Evolutionary conservation across 441 rosid genomes (phyloP).

Genomic region (Raphanus hybrid): DNA sequence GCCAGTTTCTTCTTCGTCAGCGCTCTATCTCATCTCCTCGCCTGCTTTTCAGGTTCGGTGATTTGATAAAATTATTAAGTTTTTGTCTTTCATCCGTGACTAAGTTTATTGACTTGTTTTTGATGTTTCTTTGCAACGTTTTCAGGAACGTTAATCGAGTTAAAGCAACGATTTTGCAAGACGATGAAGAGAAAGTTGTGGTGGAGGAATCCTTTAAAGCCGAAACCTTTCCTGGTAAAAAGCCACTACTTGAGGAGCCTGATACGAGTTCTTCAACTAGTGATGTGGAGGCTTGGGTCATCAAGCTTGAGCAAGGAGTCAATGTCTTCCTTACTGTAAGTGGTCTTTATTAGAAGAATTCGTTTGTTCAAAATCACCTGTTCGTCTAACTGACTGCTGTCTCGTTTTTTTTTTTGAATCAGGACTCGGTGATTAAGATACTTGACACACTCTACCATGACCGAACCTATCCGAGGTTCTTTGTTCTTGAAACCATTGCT

Average conservation of each 20-base stretch:
- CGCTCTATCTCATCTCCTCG: constrained; percentile 40
- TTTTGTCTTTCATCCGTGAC: background rate
- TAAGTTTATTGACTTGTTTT: background rate
- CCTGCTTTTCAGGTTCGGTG: background rate
- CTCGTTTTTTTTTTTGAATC: constrained; percentile 21
- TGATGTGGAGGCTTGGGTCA: constrained; percentile 56
- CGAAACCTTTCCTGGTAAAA: constrained; percentile 44
- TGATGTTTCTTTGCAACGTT: background rate
- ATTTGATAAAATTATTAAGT: background rate
- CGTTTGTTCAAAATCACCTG: background rate
- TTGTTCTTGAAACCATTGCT: constrained; percentile 91
- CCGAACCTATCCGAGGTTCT: constrained; percentile 86
- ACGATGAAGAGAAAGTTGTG: constrained; percentile 65
- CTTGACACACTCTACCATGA: constrained; percentile 81
- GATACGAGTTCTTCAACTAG: constrained; percentile 45
- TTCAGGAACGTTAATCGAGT: constrained; percentile 52
- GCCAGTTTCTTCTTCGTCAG: constrained; percentile 36
- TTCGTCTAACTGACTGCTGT: constrained; percentile 10
- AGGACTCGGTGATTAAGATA: constrained; percentile 90
- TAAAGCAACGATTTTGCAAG: constrained; percentile 65
- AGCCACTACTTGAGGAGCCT: constrained; percentile 34
- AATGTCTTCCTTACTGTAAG: constrained; percentile 84
- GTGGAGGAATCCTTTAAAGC: constrained; percentile 70
- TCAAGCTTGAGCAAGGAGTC: constrained; percentile 76
- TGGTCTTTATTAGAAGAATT: constrained; percentile 6